Evolutionary conservation across 2,329 filamentous ascomycete species (phyloP), one percentile per base, ranked within the genome.

Genomic region (Alternaria ethzedia): DNA sequence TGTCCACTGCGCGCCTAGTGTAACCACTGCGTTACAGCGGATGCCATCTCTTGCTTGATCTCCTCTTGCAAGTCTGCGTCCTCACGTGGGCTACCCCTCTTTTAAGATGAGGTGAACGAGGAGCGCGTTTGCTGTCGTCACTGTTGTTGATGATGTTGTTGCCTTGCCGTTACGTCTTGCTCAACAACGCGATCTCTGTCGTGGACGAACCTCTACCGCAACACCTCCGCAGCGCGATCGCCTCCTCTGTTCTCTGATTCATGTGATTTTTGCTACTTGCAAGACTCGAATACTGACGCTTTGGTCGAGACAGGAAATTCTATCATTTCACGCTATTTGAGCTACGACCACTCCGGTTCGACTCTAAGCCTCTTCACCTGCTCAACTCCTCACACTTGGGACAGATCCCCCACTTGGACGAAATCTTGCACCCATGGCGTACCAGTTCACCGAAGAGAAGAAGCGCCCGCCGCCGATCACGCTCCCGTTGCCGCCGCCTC

Each of bases 381-480:
- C 21, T 21, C 51, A 51, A 28, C 11, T 25, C 44, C 57, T 54
- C 32, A 60, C 49, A 51, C n/a, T 23, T 44, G 41, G 13, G 47
- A 21, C 43, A 59, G n/a, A 43, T 25, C 11, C 36, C 9, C 23
- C 55, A 25, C 13, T 26, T 43, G 12, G 13, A 20, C 41, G 20
- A 54, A 25, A 25, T 23, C 15, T 13, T 55, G 46, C 43, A 21
- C 49, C 32, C 5, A 76, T 76, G 73, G 63, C 71, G 7, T 45
- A 65, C 9, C 55, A 58, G 15, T 28, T 56, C 17, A 30, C 54
- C 12, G 69, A 68, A 13, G 55, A 64, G n/a, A 75, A 70, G 67
- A 75, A 66, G 61, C 72, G 72, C 43, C 76, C 74, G 15, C 70
- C 73, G 30, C 73, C 72, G 3, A 75, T 76, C 36, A 45, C 61